A percentile compares a stretch with the other conserved stretches of the same genome.
phyloP scores from a whole-genome alignment of 371 early-diverging fungal genomes.

The Amoeboaphelidium occidentale region DNA sequence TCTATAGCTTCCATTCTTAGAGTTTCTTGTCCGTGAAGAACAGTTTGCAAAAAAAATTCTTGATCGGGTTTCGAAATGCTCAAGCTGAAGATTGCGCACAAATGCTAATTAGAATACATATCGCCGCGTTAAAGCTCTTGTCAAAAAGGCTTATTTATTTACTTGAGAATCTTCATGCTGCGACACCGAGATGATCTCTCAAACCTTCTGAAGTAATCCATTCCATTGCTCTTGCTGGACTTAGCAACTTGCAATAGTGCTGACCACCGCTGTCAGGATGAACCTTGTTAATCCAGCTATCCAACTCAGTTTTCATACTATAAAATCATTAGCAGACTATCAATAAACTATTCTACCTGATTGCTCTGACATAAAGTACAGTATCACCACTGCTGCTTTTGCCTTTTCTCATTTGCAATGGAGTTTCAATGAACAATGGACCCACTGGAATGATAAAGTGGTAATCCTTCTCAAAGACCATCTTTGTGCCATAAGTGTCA shows the following conservation, averaged over 20 bases:
- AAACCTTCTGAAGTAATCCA: neutral
- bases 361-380: neutral
- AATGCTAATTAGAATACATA: no score
- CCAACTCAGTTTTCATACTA: neutral
- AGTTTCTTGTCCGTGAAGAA: no score
- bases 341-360: no score
- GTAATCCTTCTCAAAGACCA: neutral
- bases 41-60: no score
- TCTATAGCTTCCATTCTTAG: no score
- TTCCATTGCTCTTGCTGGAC: neutral
- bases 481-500: neutral
- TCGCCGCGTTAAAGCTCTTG: no score
- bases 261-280: neutral
- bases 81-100: no score
- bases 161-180: no score
- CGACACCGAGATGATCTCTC: neutral
- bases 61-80: no score
- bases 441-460: neutral
- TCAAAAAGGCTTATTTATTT: no score
- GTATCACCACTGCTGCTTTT: neutral
- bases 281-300: neutral
- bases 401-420: neutral
- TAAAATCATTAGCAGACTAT: no score
- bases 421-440: neutral
- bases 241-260: neutral